Conservation (phyloP, 1,284 basidiomycete species). For the Entoloma clypeatum region DNA sequence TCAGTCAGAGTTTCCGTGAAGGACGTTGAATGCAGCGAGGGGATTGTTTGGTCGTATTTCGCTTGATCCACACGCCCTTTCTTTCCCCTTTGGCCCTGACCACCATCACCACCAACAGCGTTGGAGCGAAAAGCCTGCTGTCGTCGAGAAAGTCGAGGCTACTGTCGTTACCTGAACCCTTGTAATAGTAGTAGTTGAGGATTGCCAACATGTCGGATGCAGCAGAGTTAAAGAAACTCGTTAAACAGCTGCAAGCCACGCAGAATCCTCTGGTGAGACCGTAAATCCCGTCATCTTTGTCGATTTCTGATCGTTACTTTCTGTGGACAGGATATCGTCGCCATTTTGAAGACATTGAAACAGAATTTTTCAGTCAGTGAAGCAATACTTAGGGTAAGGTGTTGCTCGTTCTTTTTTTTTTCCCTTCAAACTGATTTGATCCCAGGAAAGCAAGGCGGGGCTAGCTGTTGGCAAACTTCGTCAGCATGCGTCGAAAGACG, state of each 20-base stretch:
- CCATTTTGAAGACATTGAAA: conserved; percentile 73
- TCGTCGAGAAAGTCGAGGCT: conserved; percentile 18
- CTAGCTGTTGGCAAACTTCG: conserved; percentile 91
- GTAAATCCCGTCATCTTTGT: conserved; percentile 38
- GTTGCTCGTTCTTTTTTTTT: conserved; percentile 30
- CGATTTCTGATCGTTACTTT: conserved; percentile 28
- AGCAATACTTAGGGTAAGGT: conserved; percentile 81
- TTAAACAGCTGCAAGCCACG: conserved; percentile 70
- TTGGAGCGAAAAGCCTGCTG: conserved; percentile 14
- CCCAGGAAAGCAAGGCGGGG: conserved; percentile 86
- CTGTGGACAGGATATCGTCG: conserved; percentile 61
- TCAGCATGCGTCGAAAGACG: conserved; percentile 64
- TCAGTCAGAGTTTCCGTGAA: too few species aligned
- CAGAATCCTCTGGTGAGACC: conserved; percentile 58
- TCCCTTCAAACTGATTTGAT: conserved; percentile 13
- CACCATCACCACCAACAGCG: conserved; percentile 16
- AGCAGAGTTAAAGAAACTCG: conserved; percentile 73
- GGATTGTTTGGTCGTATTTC: conserved; percentile 20
- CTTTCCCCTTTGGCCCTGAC: conserved; percentile 15
- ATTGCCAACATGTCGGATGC: conserved; percentile 38
- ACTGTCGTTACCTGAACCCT: conserved; percentile 16
- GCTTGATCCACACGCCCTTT: not conserved
- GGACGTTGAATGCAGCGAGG: conserved; percentile 7
- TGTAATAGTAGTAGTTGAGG: conserved; percentile 31
- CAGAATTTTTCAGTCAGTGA: conserved; percentile 81